phyloP scores from a whole-genome alignment of 352 stramenopile species.

The Blastocystis sp. region DNA sequence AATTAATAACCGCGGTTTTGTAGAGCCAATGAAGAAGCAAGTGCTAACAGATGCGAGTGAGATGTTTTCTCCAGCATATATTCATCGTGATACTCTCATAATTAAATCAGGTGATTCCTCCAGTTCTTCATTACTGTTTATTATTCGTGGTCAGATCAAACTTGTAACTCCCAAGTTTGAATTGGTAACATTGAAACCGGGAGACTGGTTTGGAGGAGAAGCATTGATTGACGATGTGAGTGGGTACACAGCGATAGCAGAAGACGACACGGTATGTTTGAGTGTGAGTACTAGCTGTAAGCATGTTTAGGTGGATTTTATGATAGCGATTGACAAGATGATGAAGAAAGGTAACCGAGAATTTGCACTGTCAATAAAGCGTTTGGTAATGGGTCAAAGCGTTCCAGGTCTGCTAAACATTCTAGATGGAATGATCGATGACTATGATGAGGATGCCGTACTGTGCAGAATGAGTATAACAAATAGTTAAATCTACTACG shows the following conservation, averaged over 20 bases:
- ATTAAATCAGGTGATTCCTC: constrained; percentile 29
- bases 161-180: constrained; percentile 37
- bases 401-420: neutral
- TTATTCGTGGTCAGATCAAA: constrained; percentile 28
- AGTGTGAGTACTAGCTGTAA: constrained; percentile 34
- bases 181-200: neutral
- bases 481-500: constrained; percentile 32
- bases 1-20: constrained; percentile 18
- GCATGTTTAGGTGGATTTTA: neutral
- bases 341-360: constrained; percentile 37
- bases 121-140: constrained; percentile 4
- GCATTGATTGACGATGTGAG: constrained; percentile 37
- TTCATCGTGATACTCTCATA: constrained; percentile 24
- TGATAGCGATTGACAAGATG: neutral
- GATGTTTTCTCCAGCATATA: constrained; percentile 25
- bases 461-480: neutral
- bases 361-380: constrained; percentile 41
- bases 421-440: constrained; percentile 31
- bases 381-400: constrained; percentile 27
- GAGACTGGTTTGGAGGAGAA: constrained; percentile 55
- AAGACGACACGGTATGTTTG: constrained; percentile 53
- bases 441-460: constrained; percentile 48
- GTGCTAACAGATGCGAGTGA: neutral
- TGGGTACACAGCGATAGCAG: constrained; percentile 56
- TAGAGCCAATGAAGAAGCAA: neutral